Evolutionary conservation across 2,329 filamentous ascomycete genomes (phyloP), one percentile per base, ranked within the genome.

Genomic region (Alternaria consortialis): DNA sequence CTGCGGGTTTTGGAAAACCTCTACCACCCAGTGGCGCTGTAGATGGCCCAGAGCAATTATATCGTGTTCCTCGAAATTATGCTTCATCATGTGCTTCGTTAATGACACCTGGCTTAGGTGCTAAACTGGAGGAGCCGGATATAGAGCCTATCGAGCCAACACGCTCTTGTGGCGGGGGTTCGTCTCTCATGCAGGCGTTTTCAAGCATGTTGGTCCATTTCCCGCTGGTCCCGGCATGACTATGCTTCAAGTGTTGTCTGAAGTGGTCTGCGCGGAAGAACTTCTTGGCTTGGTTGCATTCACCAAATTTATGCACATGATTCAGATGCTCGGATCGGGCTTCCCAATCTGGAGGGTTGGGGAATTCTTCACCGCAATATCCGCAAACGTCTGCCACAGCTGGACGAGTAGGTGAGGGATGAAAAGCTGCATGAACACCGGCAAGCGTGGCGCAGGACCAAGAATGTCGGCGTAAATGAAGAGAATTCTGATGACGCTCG

Each of bases 151-250:
- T 70, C 5, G 75, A 77, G 46, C 70, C 67, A 48, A 77, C 65
- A 32, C 77, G 75, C 60, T 80, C 78, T 67, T 81, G 80, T 50
- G 84, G 85, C 31, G 87, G 84, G 55, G 88, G 87, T 73, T 97
- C 93, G 76, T 97, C 94, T 78, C 94, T 89, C 92, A 98, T 97
- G 81, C 95, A 99, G 5, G 94, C 93, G 75, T 93, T 96, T 78
- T 99, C 95, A 34, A 99, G 84, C 86, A 97, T 94, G 79, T 98
- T 98, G 12, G 95, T 99, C 95, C 95, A 99, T 80, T 98, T 98
- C 32, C 95, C 95, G 79, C 93, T 97, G 0, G 93, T 94, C 36
- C 95, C 95, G 37, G 92, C 92, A 80, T 98, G 95, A 77, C 93
- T 97, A 79, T 99, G 95, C 84, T 98, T 99, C 60, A 99, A 84